Evolutionary conservation across 176 grass and related monocot genomes (phyloP), one percentile per base, ranked within the genome.

Genomic region (Dactylis glomerata): DNA sequence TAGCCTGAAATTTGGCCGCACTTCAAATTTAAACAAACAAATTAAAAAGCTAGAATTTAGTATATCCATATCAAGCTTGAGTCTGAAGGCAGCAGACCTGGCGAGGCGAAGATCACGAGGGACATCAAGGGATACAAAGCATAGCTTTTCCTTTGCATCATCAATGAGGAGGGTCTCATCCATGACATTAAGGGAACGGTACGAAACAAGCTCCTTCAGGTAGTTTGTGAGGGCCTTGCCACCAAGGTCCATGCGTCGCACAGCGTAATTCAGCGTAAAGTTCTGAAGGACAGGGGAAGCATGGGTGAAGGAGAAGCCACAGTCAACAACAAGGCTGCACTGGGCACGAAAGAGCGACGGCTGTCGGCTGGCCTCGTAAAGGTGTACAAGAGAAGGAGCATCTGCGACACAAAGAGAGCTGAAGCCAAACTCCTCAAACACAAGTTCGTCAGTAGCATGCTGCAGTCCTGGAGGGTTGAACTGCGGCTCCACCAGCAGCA

Each of bases 291-390:
- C 96, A 44, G 93, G 93, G 33, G 89, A 92, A 9, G 96, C 93
- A 22, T 98, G 96, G 20, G 93, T 95, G 87, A 95, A 98, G 10
- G 96, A 95, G 87, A 98, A 98, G 27, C 96, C 96, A 12, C 93
- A 92, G 52, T 98, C 96, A 17, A 98, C 91, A 65, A 98, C 89
- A 50, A 98, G 93, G 78, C 91, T 98, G 83, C 92, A 93, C 15
- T 93, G 89, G 5, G 85, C 64, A 63, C 55, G 65, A 30, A 90
- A 83, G 51, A 80, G 75, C 0, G 34, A 45, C 1, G 79, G 90
- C 57, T 89, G 81, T 23, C 45, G 82, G 67, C 87, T 93, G 32
- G 91, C 91, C 84, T 97, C 95, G 15, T 94, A 97, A 50, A 95
- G 89, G 74, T 95, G 93, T 38, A 95, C 96, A 77, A 98, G 89